Conservation (phyloP, 306 rosid species). For the Luffa aegyptiaca region DNA sequence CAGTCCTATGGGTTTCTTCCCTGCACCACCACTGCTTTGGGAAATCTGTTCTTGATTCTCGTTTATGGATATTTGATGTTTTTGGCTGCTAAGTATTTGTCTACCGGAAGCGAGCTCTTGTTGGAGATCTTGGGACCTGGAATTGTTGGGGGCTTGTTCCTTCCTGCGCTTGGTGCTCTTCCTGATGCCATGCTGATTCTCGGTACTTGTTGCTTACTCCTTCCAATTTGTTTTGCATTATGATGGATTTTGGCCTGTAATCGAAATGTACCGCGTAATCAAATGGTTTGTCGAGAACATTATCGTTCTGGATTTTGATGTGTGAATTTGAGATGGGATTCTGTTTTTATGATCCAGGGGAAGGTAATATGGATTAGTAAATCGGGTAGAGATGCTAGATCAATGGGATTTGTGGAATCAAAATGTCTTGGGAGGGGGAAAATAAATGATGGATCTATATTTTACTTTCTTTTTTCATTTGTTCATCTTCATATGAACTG, state of each 20-base stretch:
- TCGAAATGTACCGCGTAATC: neutral
- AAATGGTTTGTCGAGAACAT: neutral
- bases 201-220: constrained; percentile 9
- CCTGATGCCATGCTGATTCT: constrained; percentile 52
- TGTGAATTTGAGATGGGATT: neutral
- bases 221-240: neutral
- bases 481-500: neutral
- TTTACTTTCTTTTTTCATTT: neutral
- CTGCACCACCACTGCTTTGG: constrained; percentile 40
- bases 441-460: neutral
- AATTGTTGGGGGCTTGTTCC: constrained; percentile 80
- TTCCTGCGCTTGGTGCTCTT: constrained; percentile 58
- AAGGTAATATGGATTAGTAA: neutral
- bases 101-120: constrained; percentile 73
- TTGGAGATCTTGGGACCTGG: constrained; percentile 95
- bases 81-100: constrained; percentile 58
- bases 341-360: neutral
- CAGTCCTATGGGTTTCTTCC: constrained; percentile 84
- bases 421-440: neutral
- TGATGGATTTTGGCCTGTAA: neutral
- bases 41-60: constrained; percentile 56
- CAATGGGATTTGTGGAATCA: neutral
- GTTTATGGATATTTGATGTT: constrained; percentile 72
- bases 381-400: neutral
- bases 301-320: neutral